Conservation (phyloP, 805 yeast genomes). For the Candida xiaguanensis region DNA sequence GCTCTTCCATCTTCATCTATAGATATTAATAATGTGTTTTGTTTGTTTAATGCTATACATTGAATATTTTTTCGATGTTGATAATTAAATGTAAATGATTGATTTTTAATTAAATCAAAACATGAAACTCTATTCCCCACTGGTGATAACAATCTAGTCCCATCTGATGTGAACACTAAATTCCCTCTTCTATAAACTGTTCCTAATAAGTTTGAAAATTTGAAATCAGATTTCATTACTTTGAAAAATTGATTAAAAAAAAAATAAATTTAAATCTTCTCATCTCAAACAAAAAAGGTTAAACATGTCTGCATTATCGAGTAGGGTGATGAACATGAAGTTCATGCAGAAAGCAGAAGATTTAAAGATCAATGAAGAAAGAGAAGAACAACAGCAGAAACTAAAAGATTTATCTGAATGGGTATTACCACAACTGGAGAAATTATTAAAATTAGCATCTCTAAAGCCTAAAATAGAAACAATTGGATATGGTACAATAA, state of each 20-base stretch:
- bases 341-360: conserved; percentile 44
- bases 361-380: conserved; percentile 25
- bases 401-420: conserved; percentile 52
- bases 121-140: conserved; percentile 92
- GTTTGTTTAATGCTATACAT: conserved; percentile 77
- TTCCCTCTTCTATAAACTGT: conserved; percentile 96
- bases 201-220: conserved; percentile 85
- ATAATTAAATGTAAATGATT: conserved; percentile 83
- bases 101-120: conserved; percentile 80
- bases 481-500: conserved; percentile 41
- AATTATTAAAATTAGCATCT: conserved; percentile 23
- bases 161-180: conserved; percentile 79
- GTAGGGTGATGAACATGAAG: conserved; percentile 82
- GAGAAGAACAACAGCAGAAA: conserved; percentile 32
- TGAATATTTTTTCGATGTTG: conserved; percentile 87
- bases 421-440: conserved; percentile 36
- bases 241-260: background rate
- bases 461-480: conserved; percentile 20
- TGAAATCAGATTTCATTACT: conserved; percentile 82
- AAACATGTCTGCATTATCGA: conserved; percentile 39
- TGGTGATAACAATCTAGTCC: conserved; percentile 78
- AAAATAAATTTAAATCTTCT: background rate
- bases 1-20: conserved; percentile 94
- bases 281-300: conserved; percentile 1
- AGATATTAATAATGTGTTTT: conserved; percentile 72